Percentiles rank a stretch among this genome's conserved stretches.
Conservation (phyloP, 2,329 filamentous ascomycete genomes). For the Diaporthe capsici region DNA sequence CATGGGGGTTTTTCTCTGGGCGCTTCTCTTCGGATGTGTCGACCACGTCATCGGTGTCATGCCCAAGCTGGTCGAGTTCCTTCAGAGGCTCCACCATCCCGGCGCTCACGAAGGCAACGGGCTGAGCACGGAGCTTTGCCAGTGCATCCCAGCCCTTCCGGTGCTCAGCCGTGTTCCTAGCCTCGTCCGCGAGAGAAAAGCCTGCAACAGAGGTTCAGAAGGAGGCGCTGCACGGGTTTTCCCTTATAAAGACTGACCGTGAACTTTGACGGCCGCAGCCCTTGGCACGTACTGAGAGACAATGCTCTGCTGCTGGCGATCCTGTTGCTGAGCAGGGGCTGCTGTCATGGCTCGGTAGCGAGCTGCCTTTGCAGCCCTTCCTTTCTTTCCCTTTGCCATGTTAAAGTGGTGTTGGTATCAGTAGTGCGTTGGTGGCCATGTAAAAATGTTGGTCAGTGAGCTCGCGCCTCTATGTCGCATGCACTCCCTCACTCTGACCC, state of each 20-base stretch:
- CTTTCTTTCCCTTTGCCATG: conserved; percentile 47
- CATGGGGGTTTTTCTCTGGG: background rate
- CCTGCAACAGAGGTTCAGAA: conserved; percentile 52
- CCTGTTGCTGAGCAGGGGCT: conserved; percentile 2
- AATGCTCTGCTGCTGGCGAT: conserved; percentile 24
- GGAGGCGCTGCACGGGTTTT: conserved; percentile 48
- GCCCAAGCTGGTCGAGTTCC: conserved; percentile 50
- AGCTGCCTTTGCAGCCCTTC: conserved; percentile 43
- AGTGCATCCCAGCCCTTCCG: conserved; percentile 56
- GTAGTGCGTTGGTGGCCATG: conserved; percentile 9
- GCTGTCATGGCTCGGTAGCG: conserved; percentile 38
- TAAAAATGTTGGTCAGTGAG: background rate
- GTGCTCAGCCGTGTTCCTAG: conserved; percentile 64
- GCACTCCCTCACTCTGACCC: background rate
- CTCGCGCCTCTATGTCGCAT: background rate
- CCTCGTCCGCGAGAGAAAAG: conserved; percentile 63
- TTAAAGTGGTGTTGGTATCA: background rate
- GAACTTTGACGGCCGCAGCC: conserved; percentile 15
- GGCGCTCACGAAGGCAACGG: conserved; percentile 68
- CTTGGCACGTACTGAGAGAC: conserved; percentile 38
- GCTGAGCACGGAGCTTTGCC: conserved; percentile 61
- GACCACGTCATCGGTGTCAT: background rate
- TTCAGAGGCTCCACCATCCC: conserved; percentile 66
- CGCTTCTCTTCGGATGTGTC: background rate
- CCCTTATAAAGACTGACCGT: conserved; percentile 37